Conservation (phyloP, 164 flowering plant genomes). For the Liquidambar formosana region DNA sequence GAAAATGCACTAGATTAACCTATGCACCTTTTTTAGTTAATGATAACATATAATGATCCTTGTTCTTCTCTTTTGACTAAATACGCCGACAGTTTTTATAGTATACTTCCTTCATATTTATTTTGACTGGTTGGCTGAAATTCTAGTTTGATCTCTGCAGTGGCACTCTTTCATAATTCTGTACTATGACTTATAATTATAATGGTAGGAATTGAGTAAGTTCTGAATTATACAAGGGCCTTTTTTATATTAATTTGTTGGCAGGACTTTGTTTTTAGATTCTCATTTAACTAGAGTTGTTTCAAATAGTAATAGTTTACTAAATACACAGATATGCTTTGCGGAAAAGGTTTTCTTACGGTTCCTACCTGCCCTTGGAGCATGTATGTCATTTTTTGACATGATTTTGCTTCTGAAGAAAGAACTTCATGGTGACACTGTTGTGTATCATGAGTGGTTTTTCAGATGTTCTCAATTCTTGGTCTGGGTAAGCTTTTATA, state of each 20-base stretch:
- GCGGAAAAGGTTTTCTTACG: constrained; percentile 39
- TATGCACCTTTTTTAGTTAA: too few species aligned
- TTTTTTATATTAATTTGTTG: neutral
- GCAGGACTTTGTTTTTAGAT: neutral
- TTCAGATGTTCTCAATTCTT: constrained; percentile 51
- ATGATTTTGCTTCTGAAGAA: constrained; percentile 42
- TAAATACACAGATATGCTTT: constrained; percentile 24
- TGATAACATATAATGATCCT: too few species aligned
- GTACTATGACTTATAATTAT: too few species aligned
- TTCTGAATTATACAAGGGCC: neutral
- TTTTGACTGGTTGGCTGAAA: neutral
- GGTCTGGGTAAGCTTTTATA: constrained; percentile 64
- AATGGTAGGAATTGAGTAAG: neutral
- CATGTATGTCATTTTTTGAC: constrained; percentile 44
- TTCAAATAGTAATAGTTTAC: neutral
- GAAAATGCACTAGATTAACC: too few species aligned
- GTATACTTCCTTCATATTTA: neutral
- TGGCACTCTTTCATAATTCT: neutral
- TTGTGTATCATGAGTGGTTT: constrained; percentile 55
- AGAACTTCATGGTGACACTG: constrained; percentile 27
- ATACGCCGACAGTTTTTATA: neutral
- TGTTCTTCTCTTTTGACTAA: too few species aligned
- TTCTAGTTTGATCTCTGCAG: neutral
- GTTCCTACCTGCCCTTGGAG: constrained; percentile 52
- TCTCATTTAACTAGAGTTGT: neutral